These are phyloP conservation scores for Lentinus tigrinus DNA, from an alignment of 768 basidiomycete genomes.

Conservation along the genomic window DNA sequence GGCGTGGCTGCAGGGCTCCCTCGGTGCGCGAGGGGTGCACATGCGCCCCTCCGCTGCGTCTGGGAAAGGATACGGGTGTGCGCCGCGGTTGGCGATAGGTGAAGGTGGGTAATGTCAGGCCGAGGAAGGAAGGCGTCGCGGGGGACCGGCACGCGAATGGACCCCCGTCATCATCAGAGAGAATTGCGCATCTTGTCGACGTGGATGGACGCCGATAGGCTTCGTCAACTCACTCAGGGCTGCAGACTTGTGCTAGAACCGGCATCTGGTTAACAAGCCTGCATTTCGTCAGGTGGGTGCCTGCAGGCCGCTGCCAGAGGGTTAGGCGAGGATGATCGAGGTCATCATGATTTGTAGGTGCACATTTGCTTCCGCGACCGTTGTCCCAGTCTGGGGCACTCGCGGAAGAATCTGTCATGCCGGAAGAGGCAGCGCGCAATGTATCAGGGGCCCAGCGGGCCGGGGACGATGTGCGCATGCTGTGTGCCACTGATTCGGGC, in stretches of 20 bases:
- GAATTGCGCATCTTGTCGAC: too few relatives aligned
- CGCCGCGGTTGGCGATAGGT: constrained; percentile 7
- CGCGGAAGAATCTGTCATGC: constrained; percentile 17
- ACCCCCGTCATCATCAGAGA: not conserved
- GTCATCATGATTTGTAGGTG: constrained; percentile 15
- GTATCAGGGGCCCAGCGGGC: not conserved
- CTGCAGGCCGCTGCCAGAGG: not conserved
- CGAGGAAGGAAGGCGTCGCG: not conserved
- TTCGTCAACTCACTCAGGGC: too few relatives aligned
- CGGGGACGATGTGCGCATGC: not conserved
- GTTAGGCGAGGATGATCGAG: constrained; percentile 2
- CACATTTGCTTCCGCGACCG: constrained; percentile 20
- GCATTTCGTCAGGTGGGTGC: not conserved
- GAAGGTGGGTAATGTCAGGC: not conserved
- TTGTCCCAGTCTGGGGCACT: not conserved
- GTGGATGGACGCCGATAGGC: too few relatives aligned
- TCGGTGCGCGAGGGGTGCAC: constrained; percentile 9
- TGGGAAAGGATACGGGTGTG: constrained; percentile 8
- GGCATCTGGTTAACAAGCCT: not conserved
- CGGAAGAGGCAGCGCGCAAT: constrained; percentile 5
- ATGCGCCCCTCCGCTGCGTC: constrained; percentile 4
- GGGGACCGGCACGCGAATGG: not conserved
- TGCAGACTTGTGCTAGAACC: too few relatives aligned
- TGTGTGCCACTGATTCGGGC: too few relatives aligned
- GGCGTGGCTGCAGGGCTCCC: not conserved